Evolutionary conservation across 345 rosid species (phyloP), one percentile per base, ranked within the genome.

Genomic region (Bretschneidera sinensis): DNA sequence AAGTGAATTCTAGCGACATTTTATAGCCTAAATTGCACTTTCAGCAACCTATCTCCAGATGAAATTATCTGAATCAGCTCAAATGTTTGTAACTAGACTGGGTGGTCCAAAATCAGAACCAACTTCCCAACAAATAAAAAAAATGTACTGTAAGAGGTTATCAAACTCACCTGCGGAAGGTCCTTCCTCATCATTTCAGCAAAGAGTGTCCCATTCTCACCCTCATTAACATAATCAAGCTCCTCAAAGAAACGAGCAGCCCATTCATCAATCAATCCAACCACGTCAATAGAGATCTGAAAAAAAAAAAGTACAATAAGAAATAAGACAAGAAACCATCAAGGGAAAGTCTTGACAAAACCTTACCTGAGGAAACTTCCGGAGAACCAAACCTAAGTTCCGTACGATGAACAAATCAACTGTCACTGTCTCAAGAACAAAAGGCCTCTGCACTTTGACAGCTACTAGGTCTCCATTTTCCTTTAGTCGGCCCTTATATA

Each of bases 181-280:
- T 92, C 98, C 73, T 89, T 85, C 78, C 72, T 84, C 97, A 89
- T 87, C 97, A 89, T 80, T 81, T 92, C 96, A 55, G 98, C 89
- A 77, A 92, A 92, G 49, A 63, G 72, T 56, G 83, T 81, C 49
- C 98, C 97, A 79, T 89, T 89, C 73, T 87, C 88, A 61, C 98
- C 98, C 84, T 92, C 97, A 14, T 84, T 89, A 69, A 92, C 73
- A 83, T 92, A 92, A 76, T 92, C 98, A 61, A 92, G 77, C 83
- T 92, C 98, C 76, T 92, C 98, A 62, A 92, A 92, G 63, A 92
- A 92, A 17, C 98, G 96, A 69, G 97, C 87, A 60, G 98, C 96
- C 97, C 98, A 92, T 79, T 92, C 98, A 80, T 92, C 98, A 71
- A 92, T 97, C 78, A 92, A 70, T 17, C 97, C 98, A 75, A 92